Conservation (phyloP, 495 filamentous ascomycete genomes). For the Jackrogersella multiformis region DNA sequence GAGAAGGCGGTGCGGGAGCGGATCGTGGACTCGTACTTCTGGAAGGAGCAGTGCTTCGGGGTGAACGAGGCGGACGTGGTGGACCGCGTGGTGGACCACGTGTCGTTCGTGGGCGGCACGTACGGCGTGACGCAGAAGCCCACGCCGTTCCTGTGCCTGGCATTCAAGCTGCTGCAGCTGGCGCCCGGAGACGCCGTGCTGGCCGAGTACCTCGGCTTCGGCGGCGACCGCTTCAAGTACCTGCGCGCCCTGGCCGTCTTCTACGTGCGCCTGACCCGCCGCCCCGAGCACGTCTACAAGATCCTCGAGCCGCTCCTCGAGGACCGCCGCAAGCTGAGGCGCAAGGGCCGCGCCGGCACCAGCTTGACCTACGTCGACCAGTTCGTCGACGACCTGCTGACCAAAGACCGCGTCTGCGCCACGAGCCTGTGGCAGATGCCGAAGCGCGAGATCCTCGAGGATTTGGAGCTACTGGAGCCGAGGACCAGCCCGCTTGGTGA, state of each 20-base stretch:
- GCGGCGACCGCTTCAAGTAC: slow-evolving; percentile 86
- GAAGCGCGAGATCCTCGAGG: slow-evolving; percentile 82
- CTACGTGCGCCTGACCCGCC: slow-evolving; percentile 90
- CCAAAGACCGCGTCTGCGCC: slow-evolving; percentile 87
- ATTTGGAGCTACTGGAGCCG: slow-evolving; percentile 86
- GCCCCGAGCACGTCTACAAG: slow-evolving; percentile 79
- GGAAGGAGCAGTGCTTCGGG: slow-evolving; percentile 98
- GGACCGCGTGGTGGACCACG: slow-evolving; percentile 86
- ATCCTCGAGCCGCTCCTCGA: slow-evolving; percentile 83
- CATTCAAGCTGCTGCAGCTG: slow-evolving; percentile 93
- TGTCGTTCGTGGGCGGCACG: slow-evolving; percentile 82
- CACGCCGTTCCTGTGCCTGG: slow-evolving; percentile 91
- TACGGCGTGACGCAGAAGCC: slow-evolving; percentile 84
- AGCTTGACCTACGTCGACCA: slow-evolving; percentile 85
- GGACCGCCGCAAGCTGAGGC: slow-evolving; percentile 83
- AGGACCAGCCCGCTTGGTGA: slow-evolving; percentile 86
- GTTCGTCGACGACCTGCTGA: slow-evolving; percentile 91
- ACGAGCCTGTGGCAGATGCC: slow-evolving; percentile 95
- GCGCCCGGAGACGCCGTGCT: slow-evolving; percentile 80
- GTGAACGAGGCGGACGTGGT: slow-evolving; percentile 87
- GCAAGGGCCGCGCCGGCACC: slow-evolving; percentile 75
- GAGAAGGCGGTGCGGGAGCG: slow-evolving; percentile 94
- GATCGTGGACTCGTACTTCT: slow-evolving; percentile 94
- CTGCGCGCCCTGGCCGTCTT: slow-evolving; percentile 87
- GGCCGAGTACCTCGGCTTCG: slow-evolving; percentile 78